Conservation (phyloP, 768 basidiomycete species). For the Leccinum subtestaceum region DNA sequence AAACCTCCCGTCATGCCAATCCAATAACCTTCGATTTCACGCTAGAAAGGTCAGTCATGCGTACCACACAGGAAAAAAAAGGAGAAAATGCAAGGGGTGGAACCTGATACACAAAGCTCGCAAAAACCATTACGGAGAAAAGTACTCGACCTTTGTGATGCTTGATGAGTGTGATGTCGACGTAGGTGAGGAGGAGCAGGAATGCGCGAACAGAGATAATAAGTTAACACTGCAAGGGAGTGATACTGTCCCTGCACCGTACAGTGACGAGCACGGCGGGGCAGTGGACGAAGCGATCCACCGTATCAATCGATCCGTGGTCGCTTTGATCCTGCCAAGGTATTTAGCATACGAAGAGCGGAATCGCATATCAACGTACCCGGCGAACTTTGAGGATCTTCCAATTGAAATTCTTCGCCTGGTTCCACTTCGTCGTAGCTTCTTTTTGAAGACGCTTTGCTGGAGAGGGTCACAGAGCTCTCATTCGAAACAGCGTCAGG, state of each 20-base stretch:
- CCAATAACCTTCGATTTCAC: constrained; percentile 10
- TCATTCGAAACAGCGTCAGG: constrained; percentile 48
- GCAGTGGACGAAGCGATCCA: background rate
- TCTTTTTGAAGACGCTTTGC: constrained; percentile 50
- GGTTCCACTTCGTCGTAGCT: constrained; percentile 46
- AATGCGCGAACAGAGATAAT: constrained; percentile 20
- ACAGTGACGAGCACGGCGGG: background rate
- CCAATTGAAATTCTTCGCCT: constrained; percentile 36
- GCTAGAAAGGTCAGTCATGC: constrained; percentile 33
- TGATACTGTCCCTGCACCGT: background rate
- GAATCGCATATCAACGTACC: constrained; percentile 32
- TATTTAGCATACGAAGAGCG: background rate
- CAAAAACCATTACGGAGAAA: constrained; percentile 11
- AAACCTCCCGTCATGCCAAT: constrained; percentile 1
- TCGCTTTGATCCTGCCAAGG: constrained; percentile 42
- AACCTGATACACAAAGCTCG: constrained; percentile 1
- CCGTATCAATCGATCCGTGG: constrained; percentile 37
- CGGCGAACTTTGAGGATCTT: constrained; percentile 41
- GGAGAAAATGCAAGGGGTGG: background rate
- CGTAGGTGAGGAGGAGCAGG: constrained; percentile 1
- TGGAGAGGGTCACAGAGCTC: constrained; percentile 56
- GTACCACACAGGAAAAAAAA: constrained; percentile 13
- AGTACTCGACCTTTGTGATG: constrained; percentile 30
- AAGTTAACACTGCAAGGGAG: constrained; percentile 26
- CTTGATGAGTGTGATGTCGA: constrained; percentile 11